Percentiles rank a stretch among this genome's conserved stretches.
phyloP scores from a whole-genome alignment of 345 rosid genomes.

The Eucalyptus urophylla region DNA sequence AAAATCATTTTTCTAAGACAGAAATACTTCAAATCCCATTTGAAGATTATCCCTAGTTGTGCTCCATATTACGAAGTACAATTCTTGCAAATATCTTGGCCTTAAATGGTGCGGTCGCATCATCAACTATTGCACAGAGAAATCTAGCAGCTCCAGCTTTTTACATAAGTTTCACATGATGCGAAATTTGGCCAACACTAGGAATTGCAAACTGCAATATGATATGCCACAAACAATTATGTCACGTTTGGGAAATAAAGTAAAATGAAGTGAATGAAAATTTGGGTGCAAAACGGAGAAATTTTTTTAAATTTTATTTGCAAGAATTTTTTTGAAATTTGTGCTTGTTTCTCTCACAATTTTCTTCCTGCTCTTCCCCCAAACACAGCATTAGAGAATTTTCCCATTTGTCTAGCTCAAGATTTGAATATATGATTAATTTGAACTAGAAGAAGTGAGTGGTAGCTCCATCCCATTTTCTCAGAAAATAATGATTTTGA shows the following conservation, averaged over 20 bases:
- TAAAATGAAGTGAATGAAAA: background rate
- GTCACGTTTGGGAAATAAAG: background rate
- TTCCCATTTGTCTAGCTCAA: background rate
- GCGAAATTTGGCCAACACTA: conserved; percentile 68
- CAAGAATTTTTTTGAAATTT: too few relatives aligned
- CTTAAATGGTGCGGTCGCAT: conserved; percentile 59
- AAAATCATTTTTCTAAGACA: too few relatives aligned
- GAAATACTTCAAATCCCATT: background rate
- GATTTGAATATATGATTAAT: background rate
- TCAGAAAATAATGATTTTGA: background rate
- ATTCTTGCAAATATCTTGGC: conserved; percentile 76
- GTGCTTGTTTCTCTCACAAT: background rate
- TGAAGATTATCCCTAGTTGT: conserved; percentile 32
- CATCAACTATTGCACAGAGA: conserved; percentile 68
- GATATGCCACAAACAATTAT: background rate
- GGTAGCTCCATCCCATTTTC: background rate
- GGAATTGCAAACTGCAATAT: conserved; percentile 60
- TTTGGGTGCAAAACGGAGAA: background rate
- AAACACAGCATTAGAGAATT: background rate
- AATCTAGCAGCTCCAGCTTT: conserved; percentile 53
- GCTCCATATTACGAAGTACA: conserved; percentile 70
- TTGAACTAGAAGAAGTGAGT: background rate
- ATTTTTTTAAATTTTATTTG: rapidly evolving
- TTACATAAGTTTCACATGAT: conserved; percentile 84
- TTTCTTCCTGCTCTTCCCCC: background rate